Evolutionary conservation across 164 flowering plant genomes (phyloP).

Genomic region (Tetracentron sinense): DNA sequence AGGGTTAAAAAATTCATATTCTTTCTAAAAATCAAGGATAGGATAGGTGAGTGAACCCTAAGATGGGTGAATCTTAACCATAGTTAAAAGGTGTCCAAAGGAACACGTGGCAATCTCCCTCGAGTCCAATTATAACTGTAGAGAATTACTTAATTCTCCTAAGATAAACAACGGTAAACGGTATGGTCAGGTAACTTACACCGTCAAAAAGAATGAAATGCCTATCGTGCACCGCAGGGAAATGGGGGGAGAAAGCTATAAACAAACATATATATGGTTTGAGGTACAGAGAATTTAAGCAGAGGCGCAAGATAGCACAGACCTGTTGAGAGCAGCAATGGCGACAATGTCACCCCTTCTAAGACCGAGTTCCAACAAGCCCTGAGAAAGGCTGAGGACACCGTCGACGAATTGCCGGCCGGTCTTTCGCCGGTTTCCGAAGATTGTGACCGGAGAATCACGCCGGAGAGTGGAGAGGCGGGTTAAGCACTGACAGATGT

Average conservation of each 20-base stretch:
- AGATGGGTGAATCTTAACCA: no score
- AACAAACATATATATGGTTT: background rate
- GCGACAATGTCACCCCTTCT: slow-evolving; percentile 65
- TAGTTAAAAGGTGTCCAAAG: no score
- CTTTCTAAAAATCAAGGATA: no score
- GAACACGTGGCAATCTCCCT: no score
- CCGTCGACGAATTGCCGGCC: slow-evolving; percentile 54
- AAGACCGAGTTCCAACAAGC: slow-evolving; percentile 54
- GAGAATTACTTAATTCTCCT: no score
- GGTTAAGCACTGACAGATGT: slow-evolving; percentile 77
- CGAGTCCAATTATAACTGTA: no score
- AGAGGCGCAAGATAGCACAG: background rate
- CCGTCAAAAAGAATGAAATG: no score
- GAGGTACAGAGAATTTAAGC: background rate
- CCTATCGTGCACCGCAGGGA: background rate
- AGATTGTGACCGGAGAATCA: slow-evolving; percentile 35
- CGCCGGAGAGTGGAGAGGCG: slow-evolving; percentile 41
- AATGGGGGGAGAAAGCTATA: no score
- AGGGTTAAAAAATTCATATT: no score
- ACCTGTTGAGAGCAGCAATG: slow-evolving; percentile 90
- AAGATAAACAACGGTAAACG: no score
- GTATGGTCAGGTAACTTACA: no score
- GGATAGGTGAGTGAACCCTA: no score
- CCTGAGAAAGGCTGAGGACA: slow-evolving; percentile 48
- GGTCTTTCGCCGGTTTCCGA: slow-evolving; percentile 37